Conservation (phyloP, 192 early-diverging fungal species). For the Coemansia sp. region DNA sequence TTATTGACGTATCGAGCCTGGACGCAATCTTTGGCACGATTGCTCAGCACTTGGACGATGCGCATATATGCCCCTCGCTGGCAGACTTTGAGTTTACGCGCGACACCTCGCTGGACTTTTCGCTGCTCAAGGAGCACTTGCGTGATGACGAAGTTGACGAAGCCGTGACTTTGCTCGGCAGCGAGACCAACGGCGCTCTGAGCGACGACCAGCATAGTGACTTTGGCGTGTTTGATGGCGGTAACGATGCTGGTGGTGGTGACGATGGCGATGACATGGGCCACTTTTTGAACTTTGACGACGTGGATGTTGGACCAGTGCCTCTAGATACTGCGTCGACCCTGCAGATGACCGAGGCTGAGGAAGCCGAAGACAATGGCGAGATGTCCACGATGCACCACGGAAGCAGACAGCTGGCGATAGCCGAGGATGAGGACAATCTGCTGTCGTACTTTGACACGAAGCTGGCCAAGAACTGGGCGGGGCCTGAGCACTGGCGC, state of each 20-base stretch:
- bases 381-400: conserved; percentile 14
- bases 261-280: conserved; percentile 52
- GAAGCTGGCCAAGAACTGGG: conserved; percentile 82
- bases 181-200: conserved; percentile 18
- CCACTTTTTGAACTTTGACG: conserved; percentile 52
- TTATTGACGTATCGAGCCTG: conserved; percentile 43
- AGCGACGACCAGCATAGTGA: conserved; percentile 25
- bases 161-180: conserved; percentile 8
- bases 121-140: conserved; percentile 59
- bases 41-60: conserved; percentile 36
- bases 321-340: conserved; percentile 44
- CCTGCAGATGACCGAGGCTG: conserved; percentile 38
- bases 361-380: conserved; percentile 32
- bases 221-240: conserved; percentile 16
- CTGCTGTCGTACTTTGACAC: conserved; percentile 90
- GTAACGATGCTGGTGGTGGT: conserved; percentile 22
- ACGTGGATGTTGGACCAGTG: conserved; percentile 44
- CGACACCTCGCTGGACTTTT: conserved; percentile 64
- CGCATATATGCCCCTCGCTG: conserved; percentile 73
- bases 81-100: conserved; percentile 71
- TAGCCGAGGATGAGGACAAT: conserved; percentile 63
- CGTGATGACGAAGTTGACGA: conserved; percentile 59
- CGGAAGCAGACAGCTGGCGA: conserved; percentile 31
- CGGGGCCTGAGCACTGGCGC: conserved; percentile 93
- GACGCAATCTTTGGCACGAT: conserved; percentile 38